Evolutionary conservation across 2,329 filamentous ascomycete species (phyloP).

Genomic region (Colletotrichum navitas): DNA sequence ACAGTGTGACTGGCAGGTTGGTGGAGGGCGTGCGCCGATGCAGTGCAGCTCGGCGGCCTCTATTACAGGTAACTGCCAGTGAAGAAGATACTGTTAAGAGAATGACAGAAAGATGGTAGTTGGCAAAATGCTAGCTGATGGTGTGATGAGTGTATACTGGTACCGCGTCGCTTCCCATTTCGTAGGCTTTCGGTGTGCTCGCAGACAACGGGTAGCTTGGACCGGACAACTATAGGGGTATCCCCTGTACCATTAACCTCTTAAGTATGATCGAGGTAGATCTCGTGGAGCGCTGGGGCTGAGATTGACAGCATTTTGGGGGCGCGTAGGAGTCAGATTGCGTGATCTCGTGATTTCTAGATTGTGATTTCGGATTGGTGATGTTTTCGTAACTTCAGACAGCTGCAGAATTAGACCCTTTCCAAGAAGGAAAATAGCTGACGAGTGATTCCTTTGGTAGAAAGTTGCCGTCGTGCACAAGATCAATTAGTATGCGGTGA

Average conservation of each 20-base stretch:
- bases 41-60: not conserved
- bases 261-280: not conserved
- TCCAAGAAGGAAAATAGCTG: conserved; percentile 44
- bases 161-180: not conserved
- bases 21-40: not conserved
- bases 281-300: not conserved
- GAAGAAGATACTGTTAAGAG: not conserved
- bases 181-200: not conserved
- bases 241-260: not conserved
- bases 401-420: not conserved
- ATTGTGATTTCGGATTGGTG: not conserved
- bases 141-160: not conserved
- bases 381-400: not conserved
- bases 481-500: conserved; percentile 57
- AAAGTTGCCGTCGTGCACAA: conserved; percentile 55
- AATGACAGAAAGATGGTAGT: not conserved
- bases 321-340: not conserved
- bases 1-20: not conserved
- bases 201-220: not conserved
- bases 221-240: not conserved
- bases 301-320: not conserved
- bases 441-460: conserved; percentile 53
- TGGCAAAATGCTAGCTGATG: not conserved
- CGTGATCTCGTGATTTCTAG: not conserved
- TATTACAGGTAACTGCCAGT: not conserved